Percentiles rank a stretch among this genome's conserved stretches.
phyloP scores from a whole-genome alignment of 495 filamentous ascomycete genomes.

The Symbiotaphrina buchneri region DNA sequence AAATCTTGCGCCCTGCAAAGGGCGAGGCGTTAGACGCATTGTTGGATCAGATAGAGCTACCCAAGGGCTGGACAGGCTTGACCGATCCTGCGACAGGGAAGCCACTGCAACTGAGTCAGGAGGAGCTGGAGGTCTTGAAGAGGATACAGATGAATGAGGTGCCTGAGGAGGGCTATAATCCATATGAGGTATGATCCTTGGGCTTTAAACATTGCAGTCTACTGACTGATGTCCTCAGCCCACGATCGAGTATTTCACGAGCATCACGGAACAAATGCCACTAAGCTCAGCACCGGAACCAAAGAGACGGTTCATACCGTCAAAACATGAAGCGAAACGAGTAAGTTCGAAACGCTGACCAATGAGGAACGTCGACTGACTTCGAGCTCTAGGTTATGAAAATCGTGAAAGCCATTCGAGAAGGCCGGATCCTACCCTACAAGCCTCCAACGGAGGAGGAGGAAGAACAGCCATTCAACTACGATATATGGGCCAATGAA shows the following conservation, averaged over 20 bases:
- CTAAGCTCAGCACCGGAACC: conserved; percentile 86
- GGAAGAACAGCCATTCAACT: conserved; percentile 39
- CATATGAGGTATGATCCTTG: conserved; percentile 38
- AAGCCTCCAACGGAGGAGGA: conserved; percentile 57
- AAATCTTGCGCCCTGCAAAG: conserved; percentile 85
- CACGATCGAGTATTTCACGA: conserved; percentile 80
- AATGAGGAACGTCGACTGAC: neutral
- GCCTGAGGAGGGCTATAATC: conserved; percentile 70
- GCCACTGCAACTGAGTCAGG: conserved; percentile 63
- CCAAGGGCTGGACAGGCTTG: conserved; percentile 92
- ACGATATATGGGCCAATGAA: conserved; percentile 92
- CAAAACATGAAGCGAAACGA: conserved; percentile 93
- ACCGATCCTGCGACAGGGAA: conserved; percentile 86
- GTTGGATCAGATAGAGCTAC: conserved; percentile 90
- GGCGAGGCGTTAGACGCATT: conserved; percentile 86
- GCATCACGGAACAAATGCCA: conserved; percentile 79
- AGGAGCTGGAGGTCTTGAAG: conserved; percentile 73
- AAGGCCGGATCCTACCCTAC: conserved; percentile 85
- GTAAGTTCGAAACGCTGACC: conserved; percentile 6
- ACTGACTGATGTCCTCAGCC: conserved; percentile 19
- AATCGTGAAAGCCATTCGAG: conserved; percentile 82
- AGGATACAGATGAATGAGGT: conserved; percentile 84
- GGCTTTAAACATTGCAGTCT: neutral
- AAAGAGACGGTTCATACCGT: conserved; percentile 85
- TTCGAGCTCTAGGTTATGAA: conserved; percentile 46